These are phyloP conservation scores for thale cress (Arabidopsis thaliana) DNA, from an alignment of 345 rosid species.

Conservation along the genomic window DNA sequence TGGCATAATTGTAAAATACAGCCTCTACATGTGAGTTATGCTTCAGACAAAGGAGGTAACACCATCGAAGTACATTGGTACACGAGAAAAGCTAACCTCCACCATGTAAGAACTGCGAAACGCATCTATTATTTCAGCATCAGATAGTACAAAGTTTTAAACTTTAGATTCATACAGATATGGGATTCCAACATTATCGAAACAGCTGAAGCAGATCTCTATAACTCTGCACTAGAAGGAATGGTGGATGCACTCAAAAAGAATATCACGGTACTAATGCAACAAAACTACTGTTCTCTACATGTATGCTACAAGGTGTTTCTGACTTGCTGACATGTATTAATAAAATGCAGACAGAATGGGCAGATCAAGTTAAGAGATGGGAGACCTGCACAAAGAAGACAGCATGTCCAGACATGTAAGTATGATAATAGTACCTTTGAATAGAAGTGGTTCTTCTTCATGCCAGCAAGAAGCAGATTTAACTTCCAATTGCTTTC, in stretches of 20 bases:
- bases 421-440: conserved; percentile 38
- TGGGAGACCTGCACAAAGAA: conserved; percentile 76
- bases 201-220: conserved; percentile 67
- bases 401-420: conserved; percentile 77
- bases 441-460: conserved; percentile 13
- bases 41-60: conserved; percentile 83
- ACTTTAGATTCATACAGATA: conserved; percentile 52
- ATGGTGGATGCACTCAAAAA: conserved; percentile 65
- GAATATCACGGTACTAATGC: conserved; percentile 65
- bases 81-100: conserved; percentile 73
- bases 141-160: neutral
- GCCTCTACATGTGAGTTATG: conserved; percentile 85
- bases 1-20: conserved; percentile 37
- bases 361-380: conserved; percentile 61
- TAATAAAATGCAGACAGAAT: conserved; percentile 55
- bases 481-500: conserved; percentile 14
- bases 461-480: neutral
- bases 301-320: neutral
- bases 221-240: conserved; percentile 53
- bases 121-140: neutral
- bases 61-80: conserved; percentile 89
- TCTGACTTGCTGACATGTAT: conserved; percentile 15
- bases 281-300: conserved; percentile 7
- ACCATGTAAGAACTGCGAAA: conserved; percentile 62
- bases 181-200: conserved; percentile 79